Conservation (phyloP, 768 basidiomycete genomes). For the Russula virescens region DNA sequence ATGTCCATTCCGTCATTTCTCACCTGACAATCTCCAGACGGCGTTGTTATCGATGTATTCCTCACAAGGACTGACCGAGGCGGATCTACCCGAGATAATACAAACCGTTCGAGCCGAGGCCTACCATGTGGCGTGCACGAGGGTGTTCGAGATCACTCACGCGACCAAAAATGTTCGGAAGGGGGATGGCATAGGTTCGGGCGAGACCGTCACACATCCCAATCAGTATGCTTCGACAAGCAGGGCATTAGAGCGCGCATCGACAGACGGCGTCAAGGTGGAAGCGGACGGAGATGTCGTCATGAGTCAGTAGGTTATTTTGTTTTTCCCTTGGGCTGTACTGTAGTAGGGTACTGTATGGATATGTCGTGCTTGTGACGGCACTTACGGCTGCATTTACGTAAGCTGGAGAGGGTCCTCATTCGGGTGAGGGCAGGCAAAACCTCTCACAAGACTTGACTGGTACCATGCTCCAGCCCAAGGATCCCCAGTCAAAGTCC, state of each 20-base stretch:
- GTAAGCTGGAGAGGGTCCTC: background rate
- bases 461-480: conserved; percentile 47
- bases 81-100: conserved; percentile 80
- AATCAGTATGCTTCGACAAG: conserved; percentile 83
- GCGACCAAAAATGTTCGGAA: conserved; percentile 63
- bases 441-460: conserved; percentile 14
- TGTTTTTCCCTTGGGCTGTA: background rate
- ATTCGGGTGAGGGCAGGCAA: background rate
- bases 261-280: conserved; percentile 28
- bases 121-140: conserved; percentile 94
- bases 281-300: conserved; percentile 35
- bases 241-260: conserved; percentile 53
- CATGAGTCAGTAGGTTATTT: conserved; percentile 13
- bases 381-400: background rate
- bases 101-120: conserved; percentile 70
- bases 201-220: conserved; percentile 90
- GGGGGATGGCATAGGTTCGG: conserved; percentile 81
- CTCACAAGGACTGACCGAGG: conserved; percentile 52
- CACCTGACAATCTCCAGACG: conserved; percentile 73
- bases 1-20: conserved; percentile 91
- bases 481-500: conserved; percentile 30
- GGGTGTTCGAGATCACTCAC: conserved; percentile 95
- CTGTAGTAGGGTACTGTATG: too few species aligned
- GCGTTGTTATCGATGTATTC: conserved; percentile 68
- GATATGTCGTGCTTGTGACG: too few species aligned